These are phyloP conservation scores for Pochonia chlamydosporia DNA, from an alignment of 2,329 filamentous ascomycete species.

Conservation along the genomic window DNA sequence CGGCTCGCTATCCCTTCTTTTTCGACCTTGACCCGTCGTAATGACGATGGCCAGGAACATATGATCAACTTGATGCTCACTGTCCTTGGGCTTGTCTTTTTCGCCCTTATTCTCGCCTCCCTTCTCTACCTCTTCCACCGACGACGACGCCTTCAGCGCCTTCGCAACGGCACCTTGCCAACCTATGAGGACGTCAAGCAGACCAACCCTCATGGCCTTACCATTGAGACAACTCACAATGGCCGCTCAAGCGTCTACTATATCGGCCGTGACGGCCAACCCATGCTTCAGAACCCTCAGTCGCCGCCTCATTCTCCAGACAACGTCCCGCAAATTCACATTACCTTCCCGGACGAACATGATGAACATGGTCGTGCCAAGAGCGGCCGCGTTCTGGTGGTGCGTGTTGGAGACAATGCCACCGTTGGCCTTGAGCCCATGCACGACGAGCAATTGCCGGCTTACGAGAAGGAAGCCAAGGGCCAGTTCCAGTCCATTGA, in stretches of 20 bases:
- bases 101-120: slow-evolving; percentile 62
- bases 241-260: slow-evolving; percentile 67
- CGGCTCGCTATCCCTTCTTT: slow-evolving; percentile 8
- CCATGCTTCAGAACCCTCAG: slow-evolving; percentile 68
- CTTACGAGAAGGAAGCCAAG: slow-evolving; percentile 77
- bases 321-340: slow-evolving; percentile 89
- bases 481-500: slow-evolving; percentile 89
- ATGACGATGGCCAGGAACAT: slow-evolving; percentile 44
- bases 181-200: slow-evolving; percentile 60
- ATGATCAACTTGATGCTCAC: slow-evolving; percentile 74
- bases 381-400: slow-evolving; percentile 84
- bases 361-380: slow-evolving; percentile 76
- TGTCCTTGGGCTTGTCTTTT: slow-evolving; percentile 70
- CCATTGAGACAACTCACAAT: slow-evolving; percentile 50
- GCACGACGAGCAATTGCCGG: slow-evolving; percentile 72
- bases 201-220: slow-evolving; percentile 48
- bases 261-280: slow-evolving; percentile 70
- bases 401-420: slow-evolving; percentile 81
- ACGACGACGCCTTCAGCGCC: slow-evolving; percentile 42
- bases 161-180: slow-evolving; percentile 54
- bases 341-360: slow-evolving; percentile 95
- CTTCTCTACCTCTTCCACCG: slow-evolving; percentile 69
- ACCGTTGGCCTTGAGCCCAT: slow-evolving; percentile 84
- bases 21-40: slow-evolving; percentile 8
- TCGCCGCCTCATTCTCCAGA: slow-evolving; percentile 74